Evolutionary conservation across 768 basidiomycete species (phyloP).

Genomic region (Kwoniella bestiolae): DNA sequence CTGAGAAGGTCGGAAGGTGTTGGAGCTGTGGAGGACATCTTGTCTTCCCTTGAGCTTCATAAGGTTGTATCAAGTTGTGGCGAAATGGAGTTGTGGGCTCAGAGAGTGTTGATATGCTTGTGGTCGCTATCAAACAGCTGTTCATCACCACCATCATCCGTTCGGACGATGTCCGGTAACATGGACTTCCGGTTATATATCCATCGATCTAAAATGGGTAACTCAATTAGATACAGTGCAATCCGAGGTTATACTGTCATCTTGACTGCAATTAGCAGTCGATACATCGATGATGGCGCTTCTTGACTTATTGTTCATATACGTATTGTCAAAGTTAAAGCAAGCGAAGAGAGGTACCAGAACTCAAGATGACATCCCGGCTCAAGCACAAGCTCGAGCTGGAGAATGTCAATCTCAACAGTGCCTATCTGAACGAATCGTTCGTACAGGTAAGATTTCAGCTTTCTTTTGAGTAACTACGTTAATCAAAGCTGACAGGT

Average conservation of each 20-base stretch:
- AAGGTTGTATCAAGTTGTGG: too few species aligned
- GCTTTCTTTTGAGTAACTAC: conserved; percentile 14
- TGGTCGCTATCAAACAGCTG: background rate
- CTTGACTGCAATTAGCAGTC: too few species aligned
- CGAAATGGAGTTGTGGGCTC: too few species aligned
- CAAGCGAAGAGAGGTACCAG: too few species aligned
- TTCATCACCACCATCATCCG: background rate
- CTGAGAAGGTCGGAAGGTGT: background rate
- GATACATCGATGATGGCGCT: too few species aligned
- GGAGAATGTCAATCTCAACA: conserved; percentile 64
- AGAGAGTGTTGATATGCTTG: background rate
- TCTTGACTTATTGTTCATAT: too few species aligned
- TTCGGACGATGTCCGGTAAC: background rate
- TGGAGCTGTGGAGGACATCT: background rate
- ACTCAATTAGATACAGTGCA: too few species aligned
- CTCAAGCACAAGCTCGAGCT: conserved; percentile 85
- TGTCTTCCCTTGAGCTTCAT: too few species aligned
- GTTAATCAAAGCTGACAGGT: background rate
- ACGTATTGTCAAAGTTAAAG: too few species aligned
- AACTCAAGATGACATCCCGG: conserved; percentile 58
- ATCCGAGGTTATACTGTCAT: too few species aligned
- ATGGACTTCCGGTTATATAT: background rate
- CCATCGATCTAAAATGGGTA: too few species aligned
- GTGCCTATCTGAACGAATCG: conserved; percentile 74
- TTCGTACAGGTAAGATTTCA: conserved; percentile 72